Conservation (phyloP, 805 yeast species). For the Debaryomyces tyrocola region DNA sequence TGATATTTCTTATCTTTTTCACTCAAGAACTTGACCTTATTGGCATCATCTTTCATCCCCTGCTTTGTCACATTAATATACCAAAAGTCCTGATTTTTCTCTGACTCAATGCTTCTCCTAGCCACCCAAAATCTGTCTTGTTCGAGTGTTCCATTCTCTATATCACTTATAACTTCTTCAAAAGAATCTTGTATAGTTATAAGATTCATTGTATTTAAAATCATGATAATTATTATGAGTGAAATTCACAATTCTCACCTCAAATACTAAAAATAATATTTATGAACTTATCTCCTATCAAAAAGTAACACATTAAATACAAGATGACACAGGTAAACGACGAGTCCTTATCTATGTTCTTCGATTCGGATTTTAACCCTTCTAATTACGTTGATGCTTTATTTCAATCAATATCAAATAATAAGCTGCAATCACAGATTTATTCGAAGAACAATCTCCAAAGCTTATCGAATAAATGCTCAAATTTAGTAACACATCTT, state of each 20-base stretch:
- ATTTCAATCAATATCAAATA: slow-evolving; percentile 37
- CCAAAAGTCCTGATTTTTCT: slow-evolving; percentile 10
- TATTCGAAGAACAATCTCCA: slow-evolving; percentile 29
- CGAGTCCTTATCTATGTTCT: slow-evolving; percentile 63
- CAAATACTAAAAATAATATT: too few species aligned
- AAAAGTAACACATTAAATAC: neutral
- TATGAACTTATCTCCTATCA: neutral
- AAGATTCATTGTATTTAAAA: slow-evolving; percentile 14
- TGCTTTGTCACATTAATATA: neutral
- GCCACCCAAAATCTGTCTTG: slow-evolving; percentile 47
- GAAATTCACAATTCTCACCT: too few species aligned
- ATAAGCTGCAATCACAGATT: slow-evolving; percentile 8
- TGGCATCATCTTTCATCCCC: neutral
- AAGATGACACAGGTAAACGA: slow-evolving; percentile 5
- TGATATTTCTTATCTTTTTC: slow-evolving; percentile 1
- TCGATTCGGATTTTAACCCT: slow-evolving; percentile 65
- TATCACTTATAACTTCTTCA: slow-evolving; percentile 43
- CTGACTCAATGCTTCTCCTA: slow-evolving; percentile 20
- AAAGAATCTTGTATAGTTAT: slow-evolving; percentile 47
- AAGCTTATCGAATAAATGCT: slow-evolving; percentile 47
- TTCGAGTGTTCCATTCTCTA: slow-evolving; percentile 14
- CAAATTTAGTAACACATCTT: slow-evolving; percentile 54
- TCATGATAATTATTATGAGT: neutral
- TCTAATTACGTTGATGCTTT: slow-evolving; percentile 65
- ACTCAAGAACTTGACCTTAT: neutral